Evolutionary conservation across 176 grass and related monocot genomes (phyloP).

Genomic region (Carex scoparia): DNA sequence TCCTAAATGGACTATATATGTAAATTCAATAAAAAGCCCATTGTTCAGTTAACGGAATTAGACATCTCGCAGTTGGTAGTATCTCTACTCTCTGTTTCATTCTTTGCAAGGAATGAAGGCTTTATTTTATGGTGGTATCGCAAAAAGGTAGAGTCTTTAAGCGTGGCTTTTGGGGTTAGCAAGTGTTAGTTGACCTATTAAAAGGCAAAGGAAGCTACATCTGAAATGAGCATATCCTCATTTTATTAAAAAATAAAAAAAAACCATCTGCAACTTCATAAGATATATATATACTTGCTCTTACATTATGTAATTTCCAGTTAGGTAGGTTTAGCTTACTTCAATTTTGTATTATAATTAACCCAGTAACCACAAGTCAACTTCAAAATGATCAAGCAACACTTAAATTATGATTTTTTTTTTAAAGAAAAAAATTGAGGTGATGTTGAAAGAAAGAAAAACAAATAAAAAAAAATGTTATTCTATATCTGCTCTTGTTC

Average conservation of each 20-base stretch:
- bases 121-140: neutral
- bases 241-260: neutral
- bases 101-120: neutral
- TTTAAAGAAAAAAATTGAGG: too few species aligned
- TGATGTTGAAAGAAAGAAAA: too few species aligned
- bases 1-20: neutral
- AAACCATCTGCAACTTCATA: neutral
- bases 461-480: too few species aligned
- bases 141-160: neutral
- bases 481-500: too few species aligned
- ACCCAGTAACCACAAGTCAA: too few species aligned
- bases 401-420: too few species aligned
- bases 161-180: neutral
- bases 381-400: too few species aligned
- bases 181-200: neutral
- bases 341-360: too few species aligned
- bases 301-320: too few species aligned
- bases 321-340: too few species aligned
- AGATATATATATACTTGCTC: neutral
- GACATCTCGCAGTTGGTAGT: neutral
- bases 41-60: neutral
- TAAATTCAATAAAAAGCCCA: conserved; percentile 17
- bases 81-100: neutral
- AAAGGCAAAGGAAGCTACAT: conserved; percentile 13
- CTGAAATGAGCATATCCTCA: neutral